Conservation (phyloP, 805 yeast genomes). For the Ascoidea rubescens region DNA sequence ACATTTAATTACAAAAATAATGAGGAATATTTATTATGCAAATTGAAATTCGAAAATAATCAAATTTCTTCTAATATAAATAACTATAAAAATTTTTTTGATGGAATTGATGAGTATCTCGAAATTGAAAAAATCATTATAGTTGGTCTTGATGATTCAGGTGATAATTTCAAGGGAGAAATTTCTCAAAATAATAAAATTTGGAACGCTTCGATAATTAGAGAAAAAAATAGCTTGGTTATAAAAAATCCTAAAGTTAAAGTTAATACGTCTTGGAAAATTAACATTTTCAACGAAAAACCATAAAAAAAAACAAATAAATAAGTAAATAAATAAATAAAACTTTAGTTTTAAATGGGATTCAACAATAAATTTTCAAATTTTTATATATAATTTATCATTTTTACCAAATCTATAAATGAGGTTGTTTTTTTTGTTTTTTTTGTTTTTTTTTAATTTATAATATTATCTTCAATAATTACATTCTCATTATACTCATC, state of each 20-base stretch:
- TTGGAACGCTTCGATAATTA: slow-evolving; percentile 22
- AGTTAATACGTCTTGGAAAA: slow-evolving; percentile 33
- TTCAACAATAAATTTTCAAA: no score
- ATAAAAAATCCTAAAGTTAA: slow-evolving; percentile 39
- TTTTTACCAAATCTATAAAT: no score
- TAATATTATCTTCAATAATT: no score
- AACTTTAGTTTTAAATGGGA: no score
- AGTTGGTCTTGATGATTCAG: slow-evolving; percentile 20
- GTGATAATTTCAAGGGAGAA: slow-evolving; percentile 12
- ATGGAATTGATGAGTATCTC: slow-evolving; percentile 19
- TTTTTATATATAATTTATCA: no score
- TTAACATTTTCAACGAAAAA: slow-evolving; percentile 15
- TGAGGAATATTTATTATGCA: slow-evolving; percentile 34
- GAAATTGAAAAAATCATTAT: slow-evolving; percentile 42
- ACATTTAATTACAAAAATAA: slow-evolving; percentile 36
- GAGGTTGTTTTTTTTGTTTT: no score
- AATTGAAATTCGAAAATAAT: slow-evolving; percentile 25
- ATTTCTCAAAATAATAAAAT: slow-evolving; percentile 25
- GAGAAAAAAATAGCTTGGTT: slow-evolving; percentile 12
- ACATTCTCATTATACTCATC: no score
- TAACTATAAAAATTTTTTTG: slow-evolving; percentile 14
- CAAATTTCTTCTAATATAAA: slow-evolving; percentile 17
- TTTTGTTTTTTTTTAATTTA: no score
- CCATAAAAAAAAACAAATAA: no score
- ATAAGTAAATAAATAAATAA: no score